Percentiles rank a stretch among this genome's conserved stretches.
Evolutionary conservation across 2,329 filamentous ascomycete species (phyloP).

Genomic region (Ascochyta clinopodiicola): DNA sequence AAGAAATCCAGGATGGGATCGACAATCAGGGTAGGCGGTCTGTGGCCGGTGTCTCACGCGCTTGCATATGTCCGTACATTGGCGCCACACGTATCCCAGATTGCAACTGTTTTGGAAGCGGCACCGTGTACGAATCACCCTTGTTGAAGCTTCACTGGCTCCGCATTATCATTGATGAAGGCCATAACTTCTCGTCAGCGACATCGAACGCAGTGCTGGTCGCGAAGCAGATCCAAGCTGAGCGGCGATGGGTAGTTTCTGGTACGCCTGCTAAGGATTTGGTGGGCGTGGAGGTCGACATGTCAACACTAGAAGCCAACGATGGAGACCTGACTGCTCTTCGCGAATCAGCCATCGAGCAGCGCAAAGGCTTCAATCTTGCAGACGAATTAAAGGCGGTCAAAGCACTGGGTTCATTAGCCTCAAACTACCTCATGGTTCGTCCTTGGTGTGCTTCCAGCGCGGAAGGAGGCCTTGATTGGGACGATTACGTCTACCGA

Average conservation of each 20-base stretch:
- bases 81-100: conserved; percentile 52
- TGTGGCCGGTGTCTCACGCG: conserved; percentile 28
- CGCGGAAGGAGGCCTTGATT: conserved; percentile 69
- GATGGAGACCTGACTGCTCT: conserved; percentile 31
- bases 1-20: conserved; percentile 62
- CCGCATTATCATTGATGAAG: conserved; percentile 89
- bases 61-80: conserved; percentile 51
- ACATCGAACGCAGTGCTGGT: conserved; percentile 65
- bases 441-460: conserved; percentile 77
- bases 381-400: conserved; percentile 51
- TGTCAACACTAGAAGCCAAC: conserved; percentile 48
- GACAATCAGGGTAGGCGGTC: conserved; percentile 53
- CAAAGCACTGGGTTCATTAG: conserved; percentile 71
- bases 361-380: conserved; percentile 49
- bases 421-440: conserved; percentile 72
- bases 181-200: conserved; percentile 79
- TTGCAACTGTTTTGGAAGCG: conserved; percentile 53
- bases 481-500: conserved; percentile 72
- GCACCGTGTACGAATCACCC: conserved; percentile 62
- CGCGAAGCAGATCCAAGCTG: conserved; percentile 63
- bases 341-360: conserved; percentile 46
- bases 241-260: conserved; percentile 86
- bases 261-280: conserved; percentile 87
- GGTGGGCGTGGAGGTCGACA: conserved; percentile 73
- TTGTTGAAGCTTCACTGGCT: conserved; percentile 81